A percentile compares a stretch with the other conserved stretches of the same genome.
phyloP scores from a whole-genome alignment of 805 yeast species.

The Spathaspora passalidarum region DNA sequence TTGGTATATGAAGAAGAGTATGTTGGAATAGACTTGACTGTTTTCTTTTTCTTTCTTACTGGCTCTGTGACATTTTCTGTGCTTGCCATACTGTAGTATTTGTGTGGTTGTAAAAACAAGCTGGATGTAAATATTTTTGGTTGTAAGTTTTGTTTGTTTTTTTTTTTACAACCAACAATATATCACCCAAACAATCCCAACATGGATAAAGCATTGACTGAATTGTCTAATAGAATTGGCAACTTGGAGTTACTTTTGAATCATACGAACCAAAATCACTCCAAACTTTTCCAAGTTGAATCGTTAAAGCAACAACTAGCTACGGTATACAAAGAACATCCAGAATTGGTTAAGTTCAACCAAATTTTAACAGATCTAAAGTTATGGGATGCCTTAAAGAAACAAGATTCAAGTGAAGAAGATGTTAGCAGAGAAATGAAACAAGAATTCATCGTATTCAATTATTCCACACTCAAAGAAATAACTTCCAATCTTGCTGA shows the following conservation, averaged over 20 bases:
- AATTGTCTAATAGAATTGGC: conserved; percentile 4
- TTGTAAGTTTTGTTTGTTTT: neutral
- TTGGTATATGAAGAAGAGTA: conserved; percentile 12
- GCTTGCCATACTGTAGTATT: neutral
- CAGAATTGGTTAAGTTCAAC: conserved; percentile 18
- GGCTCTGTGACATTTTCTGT: neutral
- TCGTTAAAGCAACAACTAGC: conserved; percentile 11
- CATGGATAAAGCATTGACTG: conserved; percentile 6
- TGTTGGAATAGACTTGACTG: neutral
- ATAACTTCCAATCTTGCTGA: neutral
- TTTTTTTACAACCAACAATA: neutral
- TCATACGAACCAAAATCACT: neutral
- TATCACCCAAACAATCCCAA: no score
- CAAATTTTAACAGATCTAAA: conserved; percentile 16
- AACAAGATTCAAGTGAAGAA: neutral
- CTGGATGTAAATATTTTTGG: neutral
- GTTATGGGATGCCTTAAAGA: conserved; percentile 14
- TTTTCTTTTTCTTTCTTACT: neutral
- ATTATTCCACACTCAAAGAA: neutral
- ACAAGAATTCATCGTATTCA: conserved; percentile 1
- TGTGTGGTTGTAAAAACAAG: neutral
- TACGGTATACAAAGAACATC: conserved; percentile 13
- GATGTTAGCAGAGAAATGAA: neutral
- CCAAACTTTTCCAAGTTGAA: conserved; percentile 11
- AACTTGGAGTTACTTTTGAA: neutral